Evolutionary conservation across 2,329 filamentous ascomycete species (phyloP).

Genomic region (Fusarium cyanostomum): DNA sequence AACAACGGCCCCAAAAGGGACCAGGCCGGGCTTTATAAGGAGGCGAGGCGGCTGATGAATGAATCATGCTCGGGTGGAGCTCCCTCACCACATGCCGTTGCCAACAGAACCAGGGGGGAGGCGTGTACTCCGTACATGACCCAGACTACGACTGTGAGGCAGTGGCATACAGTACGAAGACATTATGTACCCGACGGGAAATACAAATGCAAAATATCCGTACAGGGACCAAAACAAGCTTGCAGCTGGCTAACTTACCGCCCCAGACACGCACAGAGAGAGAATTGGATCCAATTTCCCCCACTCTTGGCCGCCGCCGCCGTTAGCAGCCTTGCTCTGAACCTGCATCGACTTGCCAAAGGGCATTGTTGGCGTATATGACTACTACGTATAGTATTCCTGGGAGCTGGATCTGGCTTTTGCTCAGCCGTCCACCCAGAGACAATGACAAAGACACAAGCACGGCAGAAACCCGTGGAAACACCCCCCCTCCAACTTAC

Average conservation of each 20-base stretch:
- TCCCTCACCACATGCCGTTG: conserved; percentile 31
- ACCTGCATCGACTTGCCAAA: conserved; percentile 20
- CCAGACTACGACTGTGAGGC: conserved; percentile 6
- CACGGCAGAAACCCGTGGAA: conserved; percentile 37
- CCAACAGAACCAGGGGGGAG: conserved; percentile 17
- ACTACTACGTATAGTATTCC: not conserved
- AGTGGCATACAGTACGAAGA: conserved; percentile 34
- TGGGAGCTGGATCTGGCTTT: not conserved
- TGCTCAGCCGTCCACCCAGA: not conserved
- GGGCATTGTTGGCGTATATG: not conserved
- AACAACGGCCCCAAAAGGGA: conserved; percentile 10
- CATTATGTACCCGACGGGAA: conserved; percentile 1
- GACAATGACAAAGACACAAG: conserved; percentile 26
- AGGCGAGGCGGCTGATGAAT: conserved; percentile 45
- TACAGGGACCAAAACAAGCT: conserved; percentile 26
- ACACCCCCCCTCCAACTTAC: conserved; percentile 27
- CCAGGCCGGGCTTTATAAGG: conserved; percentile 38
- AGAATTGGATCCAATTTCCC: conserved; percentile 23
- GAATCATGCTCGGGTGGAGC: conserved; percentile 45
- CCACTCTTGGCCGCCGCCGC: not conserved
- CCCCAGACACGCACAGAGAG: conserved; percentile 5
- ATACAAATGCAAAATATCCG: not conserved
- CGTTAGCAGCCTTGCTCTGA: conserved; percentile 5
- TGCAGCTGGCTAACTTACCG: conserved; percentile 6
- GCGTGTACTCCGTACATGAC: conserved; percentile 29